phyloP scores from a whole-genome alignment of 352 stramenopile species.

The Phytophthora macrochlamydospora region DNA sequence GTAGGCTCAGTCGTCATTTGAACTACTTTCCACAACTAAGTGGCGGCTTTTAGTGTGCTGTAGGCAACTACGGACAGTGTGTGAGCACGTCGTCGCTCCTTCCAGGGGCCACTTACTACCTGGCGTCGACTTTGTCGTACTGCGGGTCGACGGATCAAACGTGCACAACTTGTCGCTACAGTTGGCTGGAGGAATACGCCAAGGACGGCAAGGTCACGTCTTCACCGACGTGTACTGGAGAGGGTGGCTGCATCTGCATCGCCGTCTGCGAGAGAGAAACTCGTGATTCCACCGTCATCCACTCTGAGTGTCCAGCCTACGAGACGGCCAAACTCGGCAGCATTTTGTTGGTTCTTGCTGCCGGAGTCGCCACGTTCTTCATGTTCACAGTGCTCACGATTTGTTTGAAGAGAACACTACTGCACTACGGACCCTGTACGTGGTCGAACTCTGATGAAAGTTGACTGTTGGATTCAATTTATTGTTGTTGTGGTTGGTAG shows the following conservation, averaged over 20 bases:
- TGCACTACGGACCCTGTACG: constrained; percentile 17
- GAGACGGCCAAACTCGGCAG: constrained; percentile 20
- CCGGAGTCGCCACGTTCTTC: constrained; percentile 21
- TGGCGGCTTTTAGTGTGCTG: constrained; percentile 23
- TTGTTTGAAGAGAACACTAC: constrained; percentile 18
- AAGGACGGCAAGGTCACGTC: constrained; percentile 18
- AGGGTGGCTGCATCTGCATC: constrained; percentile 42
- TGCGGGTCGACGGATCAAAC: constrained; percentile 40
- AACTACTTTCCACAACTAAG: background rate
- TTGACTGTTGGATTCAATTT: background rate
- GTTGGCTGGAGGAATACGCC: constrained; percentile 30
- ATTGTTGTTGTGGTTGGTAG: constrained; percentile 2
- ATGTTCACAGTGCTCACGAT: constrained; percentile 28
- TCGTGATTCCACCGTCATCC: constrained; percentile 22
- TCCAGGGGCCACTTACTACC: constrained; percentile 49
- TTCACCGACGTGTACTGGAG: constrained; percentile 22
- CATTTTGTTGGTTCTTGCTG: constrained; percentile 25
- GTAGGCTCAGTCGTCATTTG: constrained; percentile 4
- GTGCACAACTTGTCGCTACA: constrained; percentile 37
- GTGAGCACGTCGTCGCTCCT: constrained; percentile 19
- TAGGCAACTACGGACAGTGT: constrained; percentile 34
- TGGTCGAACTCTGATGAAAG: background rate
- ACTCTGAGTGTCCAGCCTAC: constrained; percentile 20
- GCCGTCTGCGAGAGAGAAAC: constrained; percentile 39
- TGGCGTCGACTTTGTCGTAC: constrained; percentile 44